Percentiles rank a stretch among this genome's conserved stretches.
Conservation (phyloP, 495 filamentous ascomycete genomes). For the Penicillium cosmopolitanum region DNA sequence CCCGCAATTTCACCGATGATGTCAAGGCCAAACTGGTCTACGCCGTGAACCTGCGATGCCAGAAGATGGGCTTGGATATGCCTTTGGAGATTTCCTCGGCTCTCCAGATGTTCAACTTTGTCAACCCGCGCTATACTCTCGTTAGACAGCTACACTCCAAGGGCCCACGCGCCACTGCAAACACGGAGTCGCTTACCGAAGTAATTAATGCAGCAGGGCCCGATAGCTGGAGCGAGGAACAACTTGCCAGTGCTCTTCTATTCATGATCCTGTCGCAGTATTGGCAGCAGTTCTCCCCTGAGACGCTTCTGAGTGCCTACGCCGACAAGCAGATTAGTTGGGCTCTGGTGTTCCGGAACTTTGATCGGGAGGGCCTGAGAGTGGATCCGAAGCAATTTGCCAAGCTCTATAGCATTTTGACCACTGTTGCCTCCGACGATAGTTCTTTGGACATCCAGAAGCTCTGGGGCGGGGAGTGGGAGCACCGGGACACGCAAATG, state of each 20-base stretch:
- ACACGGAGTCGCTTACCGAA: slow-evolving; percentile 57
- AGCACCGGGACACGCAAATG: slow-evolving; percentile 80
- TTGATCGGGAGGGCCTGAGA: slow-evolving; percentile 78
- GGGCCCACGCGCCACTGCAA: slow-evolving; percentile 65
- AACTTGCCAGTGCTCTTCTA: slow-evolving; percentile 79
- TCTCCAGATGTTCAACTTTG: slow-evolving; percentile 71
- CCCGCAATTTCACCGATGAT: slow-evolving; percentile 77
- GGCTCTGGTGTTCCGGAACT: slow-evolving; percentile 76
- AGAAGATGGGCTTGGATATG: slow-evolving; percentile 58
- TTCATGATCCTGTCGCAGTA: slow-evolving; percentile 77
- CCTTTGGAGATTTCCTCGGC: slow-evolving; percentile 75
- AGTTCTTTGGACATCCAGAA: slow-evolving; percentile 72
- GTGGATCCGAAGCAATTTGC: slow-evolving; percentile 80
- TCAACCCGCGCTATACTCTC: slow-evolving; percentile 67
- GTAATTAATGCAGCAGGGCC: slow-evolving; percentile 67
- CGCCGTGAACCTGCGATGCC: slow-evolving; percentile 70
- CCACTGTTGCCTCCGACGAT: slow-evolving; percentile 67
- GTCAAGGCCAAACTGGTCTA: slow-evolving; percentile 68
- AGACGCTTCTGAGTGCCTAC: slow-evolving; percentile 70
- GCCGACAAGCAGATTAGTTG: slow-evolving; percentile 70
- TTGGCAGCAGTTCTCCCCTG: slow-evolving; percentile 68
- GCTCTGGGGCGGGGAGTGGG: slow-evolving; percentile 92
- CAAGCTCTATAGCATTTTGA: slow-evolving; percentile 73
- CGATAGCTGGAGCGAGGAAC: slow-evolving; percentile 74
- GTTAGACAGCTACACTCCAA: slow-evolving; percentile 75